These are phyloP conservation scores for Apiospora aurea DNA, from an alignment of 2,329 filamentous ascomycete genomes.

Conservation along the genomic window DNA sequence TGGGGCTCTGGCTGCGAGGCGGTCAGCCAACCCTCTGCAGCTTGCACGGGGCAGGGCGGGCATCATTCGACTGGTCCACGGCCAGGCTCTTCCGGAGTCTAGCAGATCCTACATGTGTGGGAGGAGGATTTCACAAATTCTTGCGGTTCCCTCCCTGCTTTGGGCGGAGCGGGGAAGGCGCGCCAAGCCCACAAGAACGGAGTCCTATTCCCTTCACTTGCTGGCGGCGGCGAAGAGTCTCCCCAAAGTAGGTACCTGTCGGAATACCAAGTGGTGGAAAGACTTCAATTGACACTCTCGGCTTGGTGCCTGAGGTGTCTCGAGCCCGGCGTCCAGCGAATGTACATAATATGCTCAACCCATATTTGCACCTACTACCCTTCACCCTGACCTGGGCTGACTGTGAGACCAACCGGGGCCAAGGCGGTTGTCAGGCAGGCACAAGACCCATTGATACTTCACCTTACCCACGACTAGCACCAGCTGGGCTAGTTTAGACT, in stretches of 20 bases:
- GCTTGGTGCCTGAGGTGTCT: too few species aligned
- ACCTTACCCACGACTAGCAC: not conserved
- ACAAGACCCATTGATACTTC: not conserved
- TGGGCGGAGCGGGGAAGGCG: not conserved
- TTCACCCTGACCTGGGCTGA: not conserved
- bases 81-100: not conserved
- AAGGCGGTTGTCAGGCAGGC: not conserved
- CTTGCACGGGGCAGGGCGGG: not conserved
- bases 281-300: too few species aligned
- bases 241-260: not conserved
- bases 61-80: not conserved
- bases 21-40: not conserved
- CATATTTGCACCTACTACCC: too few species aligned
- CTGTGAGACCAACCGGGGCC: not conserved
- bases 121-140: not conserved
- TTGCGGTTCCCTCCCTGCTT: not conserved
- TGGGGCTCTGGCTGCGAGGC: not conserved
- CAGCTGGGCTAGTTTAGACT: not conserved
- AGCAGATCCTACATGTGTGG: not conserved
- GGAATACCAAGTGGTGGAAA: too few species aligned
- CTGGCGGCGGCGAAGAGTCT: not conserved
- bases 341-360: not conserved
- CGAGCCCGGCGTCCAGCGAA: too few species aligned
- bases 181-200: not conserved
- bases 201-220: not conserved